Percentiles rank a stretch among this genome's conserved stretches.
Conservation (phyloP, 192 early-diverging fungal genomes). For the Umbelopsis sp. region DNA sequence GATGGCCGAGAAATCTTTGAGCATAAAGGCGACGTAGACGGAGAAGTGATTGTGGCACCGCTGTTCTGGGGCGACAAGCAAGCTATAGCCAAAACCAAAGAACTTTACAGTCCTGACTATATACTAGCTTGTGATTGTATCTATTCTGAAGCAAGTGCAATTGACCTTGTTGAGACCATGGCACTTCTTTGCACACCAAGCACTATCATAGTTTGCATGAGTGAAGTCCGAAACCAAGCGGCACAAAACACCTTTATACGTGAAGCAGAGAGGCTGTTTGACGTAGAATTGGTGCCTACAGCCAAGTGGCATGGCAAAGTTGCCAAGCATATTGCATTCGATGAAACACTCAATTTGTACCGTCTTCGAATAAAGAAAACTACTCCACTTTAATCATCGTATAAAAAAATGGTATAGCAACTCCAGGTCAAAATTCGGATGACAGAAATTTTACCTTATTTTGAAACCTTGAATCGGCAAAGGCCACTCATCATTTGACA, state of each 20-base stretch:
- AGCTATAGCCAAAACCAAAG: conserved; percentile 26
- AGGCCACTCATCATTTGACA: not conserved
- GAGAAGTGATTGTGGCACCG: conserved; percentile 29
- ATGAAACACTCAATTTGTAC: conserved; percentile 41
- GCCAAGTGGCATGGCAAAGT: conserved; percentile 39
- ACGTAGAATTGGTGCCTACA: conserved; percentile 37
- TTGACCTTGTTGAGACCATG: conserved; percentile 43
- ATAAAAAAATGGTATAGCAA: not conserved
- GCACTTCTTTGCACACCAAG: conserved; percentile 17
- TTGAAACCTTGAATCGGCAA: conserved; percentile 3
- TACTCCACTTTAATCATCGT: not conserved
- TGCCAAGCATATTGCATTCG: conserved; percentile 33
- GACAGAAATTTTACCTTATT: not conserved
- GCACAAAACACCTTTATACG: conserved; percentile 44
- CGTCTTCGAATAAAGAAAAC: conserved; percentile 21
- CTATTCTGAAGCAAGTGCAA: conserved; percentile 46
- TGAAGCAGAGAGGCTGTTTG: conserved; percentile 35
- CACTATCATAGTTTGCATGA: conserved; percentile 39
- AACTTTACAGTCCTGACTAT: conserved; percentile 32
- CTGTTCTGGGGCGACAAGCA: conserved; percentile 38
- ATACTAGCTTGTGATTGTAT: conserved; percentile 46
- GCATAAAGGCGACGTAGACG: not conserved
- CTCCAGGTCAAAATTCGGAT: not conserved
- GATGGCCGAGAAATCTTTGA: conserved; percentile 27
- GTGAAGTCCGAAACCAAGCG: conserved; percentile 42